A percentile compares a stretch with the other conserved stretches of the same genome.
These are phyloP conservation scores for Thelephora terrestris DNA, from an alignment of 1,284 basidiomycete species.

Conservation along the genomic window DNA sequence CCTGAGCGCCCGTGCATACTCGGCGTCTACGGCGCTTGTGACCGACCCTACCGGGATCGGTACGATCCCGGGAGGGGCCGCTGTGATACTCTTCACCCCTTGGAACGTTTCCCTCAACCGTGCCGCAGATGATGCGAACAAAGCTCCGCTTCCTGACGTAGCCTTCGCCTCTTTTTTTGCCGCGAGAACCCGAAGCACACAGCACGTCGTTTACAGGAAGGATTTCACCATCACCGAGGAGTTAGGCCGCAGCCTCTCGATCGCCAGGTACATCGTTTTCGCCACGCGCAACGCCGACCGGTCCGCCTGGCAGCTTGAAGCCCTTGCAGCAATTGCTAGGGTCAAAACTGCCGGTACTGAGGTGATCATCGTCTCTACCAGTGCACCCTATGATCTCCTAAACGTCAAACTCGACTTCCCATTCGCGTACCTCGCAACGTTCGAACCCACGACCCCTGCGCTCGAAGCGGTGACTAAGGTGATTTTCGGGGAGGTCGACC, in stretches of 20 bases:
- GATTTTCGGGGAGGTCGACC: slow-evolving; percentile 31
- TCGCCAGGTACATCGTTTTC: slow-evolving; percentile 33
- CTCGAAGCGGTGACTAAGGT: slow-evolving; percentile 34
- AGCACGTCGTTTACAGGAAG: slow-evolving; percentile 39
- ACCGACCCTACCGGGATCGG: slow-evolving; percentile 27
- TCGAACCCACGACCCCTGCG: slow-evolving; percentile 46
- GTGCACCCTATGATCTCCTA: slow-evolving; percentile 49
- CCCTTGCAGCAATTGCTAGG: slow-evolving; percentile 26
- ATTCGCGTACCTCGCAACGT: slow-evolving; percentile 33
- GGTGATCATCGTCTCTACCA: slow-evolving; percentile 44
- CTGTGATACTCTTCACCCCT: slow-evolving; percentile 44
- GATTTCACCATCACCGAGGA: slow-evolving; percentile 14
- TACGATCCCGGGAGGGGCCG: slow-evolving; percentile 22
- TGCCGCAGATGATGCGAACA: slow-evolving; percentile 55
- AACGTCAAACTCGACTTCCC: slow-evolving; percentile 14
- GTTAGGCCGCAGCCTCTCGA: slow-evolving; percentile 14
- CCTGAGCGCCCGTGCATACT: slow-evolving; percentile 40
- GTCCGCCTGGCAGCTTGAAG: slow-evolving; percentile 41
- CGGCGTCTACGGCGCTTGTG: slow-evolving; percentile 34
- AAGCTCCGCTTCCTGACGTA: slow-evolving; percentile 43
- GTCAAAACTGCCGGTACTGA: slow-evolving; percentile 13
- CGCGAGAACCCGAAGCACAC: slow-evolving; percentile 20
- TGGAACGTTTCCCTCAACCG: slow-evolving; percentile 43
- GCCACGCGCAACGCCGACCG: slow-evolving; percentile 43
- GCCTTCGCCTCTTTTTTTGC: slow-evolving; percentile 34